Evolutionary conservation across 1,284 basidiomycete species (phyloP), one percentile per base, ranked within the genome.

Genomic region (Ceratobasidium sp.): DNA sequence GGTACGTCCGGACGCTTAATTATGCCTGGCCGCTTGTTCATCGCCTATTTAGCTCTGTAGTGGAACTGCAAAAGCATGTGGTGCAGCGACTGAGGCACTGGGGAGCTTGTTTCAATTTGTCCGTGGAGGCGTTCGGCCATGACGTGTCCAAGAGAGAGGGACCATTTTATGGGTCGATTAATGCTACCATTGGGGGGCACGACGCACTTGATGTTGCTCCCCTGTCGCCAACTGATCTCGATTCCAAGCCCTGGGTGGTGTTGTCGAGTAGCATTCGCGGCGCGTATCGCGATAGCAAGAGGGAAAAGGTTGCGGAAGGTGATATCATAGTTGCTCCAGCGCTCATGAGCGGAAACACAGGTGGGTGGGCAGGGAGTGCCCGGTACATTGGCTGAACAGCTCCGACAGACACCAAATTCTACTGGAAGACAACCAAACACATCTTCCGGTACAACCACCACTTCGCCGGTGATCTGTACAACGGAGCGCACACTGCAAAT

Each of bases 401-500:
- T 58, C 58, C 54, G 39, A 71, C 76, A 83, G 88, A 89, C 77
- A 88, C 86, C 3, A 83, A 84, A 64, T 83, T 81, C 76, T 88
- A 86, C 79, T 88, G 86, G 86, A 79, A 83, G 34, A 78, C 88
- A 16, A 84, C 86, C 0, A 76, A 78, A 48, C 82, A 87, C 76
- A 87, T 89, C 76, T 89, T 88, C 81, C 84, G 88, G 8, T 89
- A 86, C 79, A 82, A 78, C 46, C 80, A 82, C 22, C 68, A 75
- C 31, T 75, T 77, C 37, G 43, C 68, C 13, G 16, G 9, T 22
- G 65, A 69, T 69, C 19, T 69, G 22, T 56, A 69, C 65, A 77
- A 81, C 77, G 83, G 83, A 61, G 86, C 86, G 2, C 92, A 93
- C 80, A 92, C 92, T 0, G 87, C 90, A 49, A 87, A 90, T 76